Conservation (phyloP, 495 filamentous ascomycete genomes). For the Tuber brumale region DNA sequence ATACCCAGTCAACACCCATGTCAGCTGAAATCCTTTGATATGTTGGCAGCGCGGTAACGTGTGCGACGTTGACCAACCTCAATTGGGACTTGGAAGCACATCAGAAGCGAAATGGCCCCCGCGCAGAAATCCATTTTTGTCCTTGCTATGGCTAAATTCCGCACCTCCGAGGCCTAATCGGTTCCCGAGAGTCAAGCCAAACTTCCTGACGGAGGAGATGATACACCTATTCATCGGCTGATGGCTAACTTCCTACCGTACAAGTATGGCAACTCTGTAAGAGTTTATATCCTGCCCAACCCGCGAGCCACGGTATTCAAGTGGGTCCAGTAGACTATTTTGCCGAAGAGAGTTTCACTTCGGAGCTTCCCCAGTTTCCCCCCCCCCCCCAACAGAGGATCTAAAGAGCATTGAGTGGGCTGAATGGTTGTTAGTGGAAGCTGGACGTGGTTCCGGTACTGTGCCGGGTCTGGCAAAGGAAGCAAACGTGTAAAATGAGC, state of each 20-base stretch:
- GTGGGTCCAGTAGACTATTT: not conserved
- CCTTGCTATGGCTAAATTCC: not conserved
- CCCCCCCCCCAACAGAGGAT: not conserved
- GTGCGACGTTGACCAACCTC: slow-evolving; percentile 7
- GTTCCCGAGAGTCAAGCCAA: not conserved
- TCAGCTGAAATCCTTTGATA: slow-evolving; percentile 12
- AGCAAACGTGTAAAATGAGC: not conserved
- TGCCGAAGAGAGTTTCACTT: not conserved
- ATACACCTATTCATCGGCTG: not conserved
- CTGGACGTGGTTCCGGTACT: not conserved
- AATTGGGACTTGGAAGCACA: slow-evolving; percentile 1
- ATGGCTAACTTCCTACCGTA: not conserved
- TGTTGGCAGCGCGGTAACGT: slow-evolving; percentile 7
- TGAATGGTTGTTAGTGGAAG: not conserved
- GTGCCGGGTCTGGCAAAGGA: not conserved
- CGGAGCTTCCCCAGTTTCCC: not conserved
- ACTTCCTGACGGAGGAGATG: not conserved
- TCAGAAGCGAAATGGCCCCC: not conserved
- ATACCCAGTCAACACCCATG: not conserved
- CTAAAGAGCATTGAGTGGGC: not conserved
- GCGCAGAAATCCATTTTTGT: not conserved
- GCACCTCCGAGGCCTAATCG: not conserved
- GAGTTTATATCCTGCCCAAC: not conserved
- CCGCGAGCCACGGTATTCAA: not conserved
- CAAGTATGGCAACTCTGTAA: not conserved